Evolutionary conservation across 805 yeast genomes (phyloP).

Genomic region (Phaffomyces thermotolerans): DNA sequence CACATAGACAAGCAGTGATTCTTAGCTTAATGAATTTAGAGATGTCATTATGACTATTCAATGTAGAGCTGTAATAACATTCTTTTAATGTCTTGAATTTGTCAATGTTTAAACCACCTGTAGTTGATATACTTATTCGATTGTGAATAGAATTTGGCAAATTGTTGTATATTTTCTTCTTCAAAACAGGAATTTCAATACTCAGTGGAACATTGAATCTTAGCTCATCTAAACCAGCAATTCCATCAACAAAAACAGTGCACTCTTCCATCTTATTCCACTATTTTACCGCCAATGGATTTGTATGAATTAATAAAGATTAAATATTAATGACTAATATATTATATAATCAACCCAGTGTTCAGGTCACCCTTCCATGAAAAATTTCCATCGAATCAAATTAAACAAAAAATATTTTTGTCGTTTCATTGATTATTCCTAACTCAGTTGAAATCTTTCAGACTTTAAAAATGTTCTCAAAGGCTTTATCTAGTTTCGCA

Average conservation of each 20-base stretch:
- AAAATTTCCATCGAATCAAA: not conserved
- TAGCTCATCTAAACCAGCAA: slow-evolving; percentile 12
- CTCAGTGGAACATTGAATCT: slow-evolving; percentile 4
- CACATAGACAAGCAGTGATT: slow-evolving; percentile 31
- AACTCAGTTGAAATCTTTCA: not conserved
- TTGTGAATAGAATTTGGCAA: slow-evolving; percentile 7
- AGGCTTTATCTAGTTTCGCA: slow-evolving; percentile 7
- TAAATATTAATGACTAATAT: too few relatives aligned
- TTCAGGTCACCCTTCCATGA: too few relatives aligned
- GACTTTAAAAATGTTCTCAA: slow-evolving; percentile 5
- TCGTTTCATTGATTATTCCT: not conserved
- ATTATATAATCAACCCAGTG: not conserved
- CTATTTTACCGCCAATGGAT: too few relatives aligned
- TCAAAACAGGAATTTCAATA: not conserved
- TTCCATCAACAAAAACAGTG: slow-evolving; percentile 13
- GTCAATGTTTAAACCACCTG: slow-evolving; percentile 11
- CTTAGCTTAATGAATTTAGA: slow-evolving; percentile 22
- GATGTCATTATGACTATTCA: slow-evolving; percentile 1
- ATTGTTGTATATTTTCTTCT: slow-evolving; percentile 2
- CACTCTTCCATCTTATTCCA: slow-evolving; percentile 1
- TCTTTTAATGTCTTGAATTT: slow-evolving; percentile 4
- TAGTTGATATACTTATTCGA: slow-evolving; percentile 6
- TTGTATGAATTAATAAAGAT: too few relatives aligned
- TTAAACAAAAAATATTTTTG: not conserved
- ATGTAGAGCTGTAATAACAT: too few relatives aligned